Evolutionary conservation across 305 asterid species (phyloP).

Genomic region (Stenogyne calaminthoides): DNA sequence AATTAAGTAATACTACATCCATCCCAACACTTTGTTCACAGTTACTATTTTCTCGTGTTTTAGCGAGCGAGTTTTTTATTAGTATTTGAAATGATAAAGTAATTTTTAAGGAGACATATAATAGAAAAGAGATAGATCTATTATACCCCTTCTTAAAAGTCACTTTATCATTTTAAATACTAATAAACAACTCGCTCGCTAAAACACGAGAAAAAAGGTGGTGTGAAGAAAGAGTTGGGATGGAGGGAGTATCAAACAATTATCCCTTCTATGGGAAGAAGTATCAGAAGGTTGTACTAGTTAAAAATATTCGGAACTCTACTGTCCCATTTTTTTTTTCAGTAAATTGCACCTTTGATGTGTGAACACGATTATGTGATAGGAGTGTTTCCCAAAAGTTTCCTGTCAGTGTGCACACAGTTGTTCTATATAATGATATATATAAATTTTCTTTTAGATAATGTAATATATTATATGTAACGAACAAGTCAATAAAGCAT

Average conservation of each 20-base stretch:
- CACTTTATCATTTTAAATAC: no score
- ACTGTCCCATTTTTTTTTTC: not conserved
- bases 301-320: not conserved
- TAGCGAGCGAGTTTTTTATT: no score
- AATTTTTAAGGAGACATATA: no score
- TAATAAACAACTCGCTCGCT: no score
- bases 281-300: slow-evolving; percentile 1
- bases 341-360: not conserved
- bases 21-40: no score
- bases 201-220: no score
- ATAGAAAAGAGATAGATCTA: no score
- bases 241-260: not conserved
- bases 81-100: no score
- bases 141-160: no score
- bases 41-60: no score
- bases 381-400: not conserved
- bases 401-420: not conserved
- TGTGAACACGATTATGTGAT: not conserved
- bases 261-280: not conserved
- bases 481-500: not conserved
- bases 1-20: not conserved
- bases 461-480: not conserved
- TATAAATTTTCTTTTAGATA: not conserved
- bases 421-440: not conserved
- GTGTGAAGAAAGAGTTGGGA: no score